Percentiles rank a stretch among this genome's conserved stretches.
Conservation (phyloP, 108 stramenopile genomes). For the Hondaea fermentalgiana region DNA sequence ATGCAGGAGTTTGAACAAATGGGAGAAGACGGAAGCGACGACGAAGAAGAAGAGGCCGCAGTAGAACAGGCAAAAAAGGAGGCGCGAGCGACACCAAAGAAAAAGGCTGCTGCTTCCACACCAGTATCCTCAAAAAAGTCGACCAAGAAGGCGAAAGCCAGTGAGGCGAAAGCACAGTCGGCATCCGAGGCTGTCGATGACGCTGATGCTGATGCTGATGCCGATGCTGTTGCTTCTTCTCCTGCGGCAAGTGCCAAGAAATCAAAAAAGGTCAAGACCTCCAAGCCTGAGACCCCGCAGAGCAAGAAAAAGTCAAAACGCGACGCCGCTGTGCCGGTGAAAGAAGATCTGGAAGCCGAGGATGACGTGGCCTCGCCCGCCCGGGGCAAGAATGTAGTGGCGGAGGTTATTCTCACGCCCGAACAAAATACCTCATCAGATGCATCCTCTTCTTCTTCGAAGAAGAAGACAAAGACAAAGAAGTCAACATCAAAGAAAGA, state of each 20-base stretch:
- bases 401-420: no score
- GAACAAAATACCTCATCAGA: no score
- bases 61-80: neutral
- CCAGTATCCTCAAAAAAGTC: neutral
- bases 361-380: no score
- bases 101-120: neutral
- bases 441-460: neutral
- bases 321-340: no score
- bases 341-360: no score
- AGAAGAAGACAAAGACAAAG: neutral
- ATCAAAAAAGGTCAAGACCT: neutral
- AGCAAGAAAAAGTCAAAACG: neutral
- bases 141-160: neutral
- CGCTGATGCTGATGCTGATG: no score
- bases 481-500: neutral
- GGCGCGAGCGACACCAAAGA: neutral
- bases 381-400: no score
- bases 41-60: neutral
- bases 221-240: neutral
- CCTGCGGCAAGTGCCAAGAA: no score
- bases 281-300: neutral
- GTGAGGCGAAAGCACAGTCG: no score
- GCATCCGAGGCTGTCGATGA: no score
- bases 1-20: neutral
- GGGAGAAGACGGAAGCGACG: neutral